These are phyloP conservation scores for Scedosporium apiospermum DNA, from an alignment of 2,329 filamentous ascomycete genomes.

Conservation along the genomic window DNA sequence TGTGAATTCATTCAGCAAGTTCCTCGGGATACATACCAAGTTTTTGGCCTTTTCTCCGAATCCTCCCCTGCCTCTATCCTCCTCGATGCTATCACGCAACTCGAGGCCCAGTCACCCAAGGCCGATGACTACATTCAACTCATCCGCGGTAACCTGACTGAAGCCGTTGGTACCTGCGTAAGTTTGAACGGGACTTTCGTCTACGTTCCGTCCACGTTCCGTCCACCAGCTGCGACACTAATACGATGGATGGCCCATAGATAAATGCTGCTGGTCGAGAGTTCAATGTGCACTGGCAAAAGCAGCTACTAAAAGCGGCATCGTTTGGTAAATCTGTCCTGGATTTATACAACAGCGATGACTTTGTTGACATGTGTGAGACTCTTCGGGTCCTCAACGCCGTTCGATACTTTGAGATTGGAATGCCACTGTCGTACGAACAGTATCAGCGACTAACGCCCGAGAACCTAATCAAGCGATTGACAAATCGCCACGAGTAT, in stretches of 20 bases:
- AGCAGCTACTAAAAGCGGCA: slow-evolving; percentile 87
- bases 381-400: slow-evolving; percentile 87
- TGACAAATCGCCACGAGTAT: slow-evolving; percentile 86
- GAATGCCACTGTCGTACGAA: slow-evolving; percentile 83
- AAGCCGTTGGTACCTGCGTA: slow-evolving; percentile 83
- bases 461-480: slow-evolving; percentile 73
- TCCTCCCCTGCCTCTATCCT: slow-evolving; percentile 88
- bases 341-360: slow-evolving; percentile 94
- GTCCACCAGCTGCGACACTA: not conserved
- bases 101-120: slow-evolving; percentile 91
- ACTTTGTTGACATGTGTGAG: slow-evolving; percentile 98
- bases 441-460: slow-evolving; percentile 88
- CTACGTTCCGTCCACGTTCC: not conserved
- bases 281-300: slow-evolving; percentile 86
- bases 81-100: slow-evolving; percentile 80
- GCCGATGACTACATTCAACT: slow-evolving; percentile 96
- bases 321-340: slow-evolving; percentile 97
- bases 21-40: slow-evolving; percentile 73
- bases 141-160: slow-evolving; percentile 76
- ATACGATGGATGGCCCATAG: not conserved
- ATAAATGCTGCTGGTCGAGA: slow-evolving; percentile 87
- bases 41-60: slow-evolving; percentile 81
- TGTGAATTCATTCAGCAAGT: slow-evolving; percentile 97
- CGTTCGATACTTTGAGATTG: slow-evolving; percentile 82
- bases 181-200: not conserved